Evolutionary conservation across 179 eudicot genomes (phyloP).

Genomic region (Monotropa hypopitys): DNA sequence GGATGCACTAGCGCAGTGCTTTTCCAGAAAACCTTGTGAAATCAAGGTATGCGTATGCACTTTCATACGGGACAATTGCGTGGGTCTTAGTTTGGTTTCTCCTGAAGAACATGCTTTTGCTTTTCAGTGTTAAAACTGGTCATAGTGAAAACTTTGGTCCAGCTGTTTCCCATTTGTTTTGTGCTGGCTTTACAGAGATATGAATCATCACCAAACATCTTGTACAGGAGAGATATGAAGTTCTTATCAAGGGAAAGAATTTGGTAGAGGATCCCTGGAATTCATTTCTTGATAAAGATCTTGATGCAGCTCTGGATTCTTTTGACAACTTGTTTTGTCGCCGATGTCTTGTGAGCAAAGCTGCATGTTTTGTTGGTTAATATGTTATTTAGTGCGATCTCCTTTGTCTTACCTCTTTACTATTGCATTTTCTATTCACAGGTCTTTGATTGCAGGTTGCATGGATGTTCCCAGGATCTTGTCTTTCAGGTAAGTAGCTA

Average conservation of each 20-base stretch:
- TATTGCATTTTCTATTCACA: slow-evolving; percentile 27
- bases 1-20: slow-evolving; percentile 61
- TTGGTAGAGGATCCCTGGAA: slow-evolving; percentile 26
- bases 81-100: neutral
- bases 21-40: slow-evolving; percentile 68
- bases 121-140: slow-evolving; percentile 27
- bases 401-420: neutral
- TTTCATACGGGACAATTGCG: neutral
- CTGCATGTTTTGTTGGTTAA: slow-evolving; percentile 2
- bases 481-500: slow-evolving; percentile 62
- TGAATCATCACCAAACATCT: slow-evolving; percentile 78
- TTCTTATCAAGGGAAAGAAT: slow-evolving; percentile 44
- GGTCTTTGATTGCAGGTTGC: slow-evolving; percentile 95
- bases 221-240: slow-evolving; percentile 97
- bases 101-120: neutral
- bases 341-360: slow-evolving; percentile 69
- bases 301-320: slow-evolving; percentile 93
- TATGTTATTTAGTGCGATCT: neutral
- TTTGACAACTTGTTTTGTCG: slow-evolving; percentile 95
- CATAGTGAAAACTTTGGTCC: slow-evolving; percentile 56
- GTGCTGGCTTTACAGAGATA: slow-evolving; percentile 77
- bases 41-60: slow-evolving; percentile 46
- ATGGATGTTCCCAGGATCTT: slow-evolving; percentile 98
- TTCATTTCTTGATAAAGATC: slow-evolving; percentile 73
- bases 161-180: slow-evolving; percentile 71